These are phyloP conservation scores for Aspergillus neoniger DNA, from an alignment of 2,329 filamentous ascomycete genomes.

Conservation along the genomic window DNA sequence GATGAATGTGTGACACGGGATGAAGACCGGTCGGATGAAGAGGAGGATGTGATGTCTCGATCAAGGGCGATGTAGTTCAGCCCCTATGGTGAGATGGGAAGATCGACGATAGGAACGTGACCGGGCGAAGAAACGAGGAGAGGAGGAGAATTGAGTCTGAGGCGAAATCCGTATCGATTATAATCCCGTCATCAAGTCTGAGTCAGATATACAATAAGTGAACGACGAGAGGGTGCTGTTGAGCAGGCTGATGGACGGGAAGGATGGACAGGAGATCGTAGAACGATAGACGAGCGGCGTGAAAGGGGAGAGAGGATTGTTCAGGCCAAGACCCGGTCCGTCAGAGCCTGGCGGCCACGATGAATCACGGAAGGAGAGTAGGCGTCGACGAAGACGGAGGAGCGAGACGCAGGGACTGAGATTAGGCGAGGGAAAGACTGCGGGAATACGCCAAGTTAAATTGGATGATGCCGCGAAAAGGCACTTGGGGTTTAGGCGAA, in stretches of 20 bases:
- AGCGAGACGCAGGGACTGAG: neutral
- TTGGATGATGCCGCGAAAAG: neutral
- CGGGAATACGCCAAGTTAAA: neutral
- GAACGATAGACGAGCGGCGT: conserved; percentile 19
- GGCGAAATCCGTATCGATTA: conserved; percentile 13
- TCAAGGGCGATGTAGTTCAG: neutral
- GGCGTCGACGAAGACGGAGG: conserved; percentile 3
- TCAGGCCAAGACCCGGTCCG: conserved; percentile 24
- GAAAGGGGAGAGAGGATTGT: conserved; percentile 20
- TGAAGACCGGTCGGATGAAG: conserved; percentile 3
- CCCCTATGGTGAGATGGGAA: conserved; percentile 9
- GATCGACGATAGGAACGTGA: conserved; percentile 16
- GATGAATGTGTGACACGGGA: neutral
- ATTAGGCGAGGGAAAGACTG: conserved; percentile 3
- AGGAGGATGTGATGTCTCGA: conserved; percentile 11
- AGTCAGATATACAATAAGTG: conserved; percentile 10
- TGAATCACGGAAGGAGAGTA: conserved; percentile 16
- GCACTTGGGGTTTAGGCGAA: neutral
- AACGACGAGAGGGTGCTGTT: conserved; percentile 6
- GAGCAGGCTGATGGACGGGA: neutral
- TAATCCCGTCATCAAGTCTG: conserved; percentile 15
- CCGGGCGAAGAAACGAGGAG: conserved; percentile 5
- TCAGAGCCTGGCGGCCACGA: conserved; percentile 17
- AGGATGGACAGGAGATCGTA: conserved; percentile 14
- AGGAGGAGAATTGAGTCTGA: conserved; percentile 1